phyloP scores from a whole-genome alignment of 345 rosid genomes.

The Sisymbrium altissimum region DNA sequence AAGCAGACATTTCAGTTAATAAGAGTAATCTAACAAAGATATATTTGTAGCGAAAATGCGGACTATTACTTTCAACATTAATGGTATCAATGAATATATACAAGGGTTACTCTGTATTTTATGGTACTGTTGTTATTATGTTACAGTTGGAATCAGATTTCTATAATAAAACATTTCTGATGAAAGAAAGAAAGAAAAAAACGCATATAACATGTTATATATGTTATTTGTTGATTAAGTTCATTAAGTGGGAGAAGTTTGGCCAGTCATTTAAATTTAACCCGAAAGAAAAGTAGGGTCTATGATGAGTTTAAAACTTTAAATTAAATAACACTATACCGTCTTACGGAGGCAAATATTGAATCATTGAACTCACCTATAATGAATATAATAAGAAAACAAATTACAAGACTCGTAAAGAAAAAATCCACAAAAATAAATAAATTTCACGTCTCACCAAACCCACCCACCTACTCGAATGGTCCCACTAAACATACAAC shows the following conservation, averaged over 20 bases:
- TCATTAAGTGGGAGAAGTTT: neutral
- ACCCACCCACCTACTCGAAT: slow-evolving; percentile 19
- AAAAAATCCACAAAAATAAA: neutral
- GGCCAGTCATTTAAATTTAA: neutral
- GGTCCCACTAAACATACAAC: slow-evolving; percentile 26
- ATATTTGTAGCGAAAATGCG: too few relatives aligned
- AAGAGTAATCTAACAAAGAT: neutral
- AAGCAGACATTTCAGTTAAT: neutral
- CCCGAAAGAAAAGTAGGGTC: neutral
- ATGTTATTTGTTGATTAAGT: too few relatives aligned
- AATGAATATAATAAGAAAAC: neutral
- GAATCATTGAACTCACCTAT: slow-evolving; percentile 9
- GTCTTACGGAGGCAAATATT: neutral
- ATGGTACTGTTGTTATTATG: too few relatives aligned
- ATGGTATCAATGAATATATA: too few relatives aligned
- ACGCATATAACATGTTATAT: neutral
- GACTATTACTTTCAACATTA: too few relatives aligned
- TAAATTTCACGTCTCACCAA: slow-evolving; percentile 20
- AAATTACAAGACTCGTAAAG: neutral
- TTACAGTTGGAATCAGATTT: too few relatives aligned
- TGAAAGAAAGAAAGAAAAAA: neutral
- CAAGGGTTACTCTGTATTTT: too few relatives aligned
- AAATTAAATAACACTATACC: neutral
- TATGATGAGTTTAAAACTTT: neutral
- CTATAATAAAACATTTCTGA: too few relatives aligned